Base-by-base conservation (phyloP, 1,139 yeast genomes). In the Geotrichum histeridarum region DNA sequence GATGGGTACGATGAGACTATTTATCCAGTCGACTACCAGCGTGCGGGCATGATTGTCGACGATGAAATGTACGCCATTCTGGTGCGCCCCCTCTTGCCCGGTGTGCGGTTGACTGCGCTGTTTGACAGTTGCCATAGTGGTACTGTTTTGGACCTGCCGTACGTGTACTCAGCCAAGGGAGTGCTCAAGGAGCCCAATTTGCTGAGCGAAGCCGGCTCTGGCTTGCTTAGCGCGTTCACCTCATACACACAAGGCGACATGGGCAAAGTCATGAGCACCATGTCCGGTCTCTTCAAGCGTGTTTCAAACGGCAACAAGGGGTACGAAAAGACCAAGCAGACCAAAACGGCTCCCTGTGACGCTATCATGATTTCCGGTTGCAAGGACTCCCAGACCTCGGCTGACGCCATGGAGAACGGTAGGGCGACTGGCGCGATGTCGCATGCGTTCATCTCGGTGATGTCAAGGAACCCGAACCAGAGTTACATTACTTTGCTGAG, bases 111-210 rank as follows among this genome's bases (percentile, higher is more conserved):
- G 60, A 91, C 97, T 1, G 95, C 95, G 0, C 74, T 91, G 61
- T 90, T 83, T 66, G 98, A 91, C 72, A 85, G 95, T 27, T 91
- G 98, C 69, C 98, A 91, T 68, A 86, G 95, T 1, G 98, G 97
- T 32, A 84, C 96, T 4, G 95, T 83, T 0, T 73, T 91, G 65
- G 98, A 91, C 70, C 74, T 91, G 61, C 98, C 98, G 1, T 91
- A 83, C 66, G 82, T 84, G 50, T 91, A 91, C 71, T 83, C 95
- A 15, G 93, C 98, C 12, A 87, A 88, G 67, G 98, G 98, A 54
- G 83, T 88, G 4, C 75, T 91, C 52, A 91, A 91, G 73, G 96
- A 90, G 70, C 96, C 95, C 43, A 89, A 84, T 70, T 73, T 90
- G 62, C 81, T 84, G 74, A 86, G 88, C 67, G 95, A 89, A 62